phyloP scores from a whole-genome alignment of 2,329 filamentous ascomycete genomes.

The Neocatenulostroma microsporum region DNA sequence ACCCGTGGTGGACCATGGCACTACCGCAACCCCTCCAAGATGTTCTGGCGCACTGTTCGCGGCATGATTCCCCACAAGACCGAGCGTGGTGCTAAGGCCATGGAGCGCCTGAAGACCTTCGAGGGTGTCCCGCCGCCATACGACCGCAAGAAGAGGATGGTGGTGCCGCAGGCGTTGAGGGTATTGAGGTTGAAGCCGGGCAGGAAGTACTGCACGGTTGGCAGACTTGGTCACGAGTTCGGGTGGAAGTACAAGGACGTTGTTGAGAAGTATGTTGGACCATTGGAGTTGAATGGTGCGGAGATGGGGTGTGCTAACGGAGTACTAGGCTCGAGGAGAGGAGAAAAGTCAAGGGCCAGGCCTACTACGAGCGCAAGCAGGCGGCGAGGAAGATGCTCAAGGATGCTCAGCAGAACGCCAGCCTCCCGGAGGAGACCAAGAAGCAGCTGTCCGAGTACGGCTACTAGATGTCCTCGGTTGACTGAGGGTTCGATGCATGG shows the following conservation, averaged over 20 bases:
- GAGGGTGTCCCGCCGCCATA: conserved; percentile 98
- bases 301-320: conserved; percentile 16
- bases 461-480: conserved; percentile 76
- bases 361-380: conserved; percentile 99
- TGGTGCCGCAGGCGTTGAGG: conserved; percentile 95
- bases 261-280: conserved; percentile 74
- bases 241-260: conserved; percentile 99
- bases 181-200: conserved; percentile 96
- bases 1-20: conserved; percentile 99
- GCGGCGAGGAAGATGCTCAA: conserved; percentile 79
- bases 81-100: conserved; percentile 85
- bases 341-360: conserved; percentile 97
- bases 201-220: conserved; percentile 99
- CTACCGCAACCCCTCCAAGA: conserved; percentile 97
- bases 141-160: conserved; percentile 99
- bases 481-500: too few species aligned
- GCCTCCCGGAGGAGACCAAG: conserved; percentile 77
- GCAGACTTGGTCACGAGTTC: conserved; percentile 95
- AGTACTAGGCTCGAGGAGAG: conserved; percentile 83
- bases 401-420: conserved; percentile 87
- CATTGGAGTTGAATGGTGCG: too few species aligned
- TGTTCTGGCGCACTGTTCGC: conserved; percentile 99
- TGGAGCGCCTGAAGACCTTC: conserved; percentile 99
- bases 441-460: conserved; percentile 82
- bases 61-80: conserved; percentile 99